Conservation (phyloP, 2,329 filamentous ascomycete genomes). For the Fusarium keratoplasticum region DNA sequence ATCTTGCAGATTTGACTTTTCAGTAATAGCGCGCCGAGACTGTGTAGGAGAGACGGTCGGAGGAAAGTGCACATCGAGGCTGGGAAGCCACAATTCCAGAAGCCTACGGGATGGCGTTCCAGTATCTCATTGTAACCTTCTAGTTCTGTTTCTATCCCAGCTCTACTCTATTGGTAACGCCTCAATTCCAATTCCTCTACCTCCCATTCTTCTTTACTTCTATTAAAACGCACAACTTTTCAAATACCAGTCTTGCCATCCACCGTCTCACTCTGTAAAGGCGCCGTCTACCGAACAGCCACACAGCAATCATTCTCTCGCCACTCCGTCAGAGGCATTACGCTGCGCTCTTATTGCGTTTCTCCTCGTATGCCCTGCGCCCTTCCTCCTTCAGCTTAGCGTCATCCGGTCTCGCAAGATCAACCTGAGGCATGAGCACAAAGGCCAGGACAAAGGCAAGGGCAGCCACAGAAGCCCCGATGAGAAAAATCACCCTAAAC, state of each 20-base stretch:
- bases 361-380: conserved; percentile 34
- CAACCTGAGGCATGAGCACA: conserved; percentile 55
- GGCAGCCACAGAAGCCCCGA: conserved; percentile 50
- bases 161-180: background rate
- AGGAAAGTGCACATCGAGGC: background rate
- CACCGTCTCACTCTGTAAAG: background rate
- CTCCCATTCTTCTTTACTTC: background rate
- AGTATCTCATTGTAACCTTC: background rate
- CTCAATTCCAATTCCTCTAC: background rate
- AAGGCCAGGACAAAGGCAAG: conserved; percentile 52
- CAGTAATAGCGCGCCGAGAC: background rate
- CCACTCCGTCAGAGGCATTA: background rate
- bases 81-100: background rate
- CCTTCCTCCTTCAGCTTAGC: conserved; percentile 52
- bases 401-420: conserved; percentile 52
- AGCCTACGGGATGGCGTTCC: background rate
- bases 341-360: background rate
- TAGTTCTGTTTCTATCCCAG: background rate
- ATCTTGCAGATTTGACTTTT: background rate
- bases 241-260: background rate
- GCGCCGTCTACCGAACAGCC: background rate
- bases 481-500: conserved; percentile 54
- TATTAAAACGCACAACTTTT: background rate
- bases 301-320: background rate
- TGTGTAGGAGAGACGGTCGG: background rate